Base-by-base conservation (phyloP, 331 rosid genomes). In the Quercus phellos region DNA sequence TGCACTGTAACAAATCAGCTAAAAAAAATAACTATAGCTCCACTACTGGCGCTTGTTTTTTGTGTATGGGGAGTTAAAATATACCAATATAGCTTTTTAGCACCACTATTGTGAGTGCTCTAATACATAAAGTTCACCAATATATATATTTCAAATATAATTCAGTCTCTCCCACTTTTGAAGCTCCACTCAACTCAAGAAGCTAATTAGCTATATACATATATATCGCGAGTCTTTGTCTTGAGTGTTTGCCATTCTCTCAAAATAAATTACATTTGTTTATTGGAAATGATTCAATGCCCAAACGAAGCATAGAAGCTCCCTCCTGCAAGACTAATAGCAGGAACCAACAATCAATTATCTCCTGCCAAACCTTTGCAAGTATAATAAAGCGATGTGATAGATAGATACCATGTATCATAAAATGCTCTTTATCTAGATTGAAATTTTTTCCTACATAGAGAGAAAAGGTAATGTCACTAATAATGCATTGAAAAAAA, bases 151-250 rank as follows among this genome's bases (percentile, higher is more conserved):
- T 21, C 30, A 22, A 58, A 58, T 58, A 4, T 46, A 30, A 5
- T 42, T 14, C 10, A 24, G 17, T 76, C 66, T 9, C 70, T 24
- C 51, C 29, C 70, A 24, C 30, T 68, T 42, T 55, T 42, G 74
- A 69, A 69, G 59, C 75, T 77, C 75, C 81, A 77, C 75, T 77
- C 80, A 68, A 55, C 43, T 69, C 46, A 42, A 68, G 80, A 69
- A 55, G 50, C 69, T 55, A 18, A 42, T 56, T 77, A 55, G 68
- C 46, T 0, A 38, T 7, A 38, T 35, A 77, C 1, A 38, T 66
- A 12, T 14, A 30, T 24, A 21, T 70, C 30, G 12, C 27, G 59
- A 18, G 69, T 63, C 68, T 77, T 38, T 69, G 30, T 68, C 59
- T 77, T 22, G 51, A n/a, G 66, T 77, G 51, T 55, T 56, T 77